phyloP scores from a whole-genome alignment of 257 asterid species.

The Datura wrightii region DNA sequence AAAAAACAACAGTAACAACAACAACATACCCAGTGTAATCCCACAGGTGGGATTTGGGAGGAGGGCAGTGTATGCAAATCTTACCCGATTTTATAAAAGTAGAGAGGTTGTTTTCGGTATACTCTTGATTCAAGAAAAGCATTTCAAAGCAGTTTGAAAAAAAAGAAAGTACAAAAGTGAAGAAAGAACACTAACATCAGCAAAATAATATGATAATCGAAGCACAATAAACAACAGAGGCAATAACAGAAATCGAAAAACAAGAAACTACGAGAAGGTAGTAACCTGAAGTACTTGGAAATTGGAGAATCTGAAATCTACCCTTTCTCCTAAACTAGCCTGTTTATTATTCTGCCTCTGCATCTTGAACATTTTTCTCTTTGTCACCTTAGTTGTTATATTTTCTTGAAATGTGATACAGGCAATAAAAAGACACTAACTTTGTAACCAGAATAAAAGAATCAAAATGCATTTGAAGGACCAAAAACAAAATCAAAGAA shows the following conservation, averaged over 20 bases:
- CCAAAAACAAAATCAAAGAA: conserved; percentile 41
- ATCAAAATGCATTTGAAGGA: conserved; percentile 36
- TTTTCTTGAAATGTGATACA: conserved; percentile 29
- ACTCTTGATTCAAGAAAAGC: too few species aligned
- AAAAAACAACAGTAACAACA: conserved; percentile 32
- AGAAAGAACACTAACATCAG: too few species aligned
- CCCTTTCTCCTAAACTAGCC: conserved; percentile 55
- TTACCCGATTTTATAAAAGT: too few species aligned
- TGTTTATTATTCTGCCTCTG: conserved; percentile 55
- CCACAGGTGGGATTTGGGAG: too few species aligned
- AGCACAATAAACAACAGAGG: too few species aligned
- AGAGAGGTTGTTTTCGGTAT: too few species aligned
- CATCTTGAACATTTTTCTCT: conserved; percentile 63
- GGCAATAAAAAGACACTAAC: neutral
- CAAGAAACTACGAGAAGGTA: too few species aligned
- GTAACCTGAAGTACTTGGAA: conserved; percentile 90
- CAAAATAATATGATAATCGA: too few species aligned
- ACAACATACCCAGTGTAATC: neutral
- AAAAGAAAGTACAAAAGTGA: too few species aligned
- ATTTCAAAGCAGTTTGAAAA: too few species aligned
- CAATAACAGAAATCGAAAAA: too few species aligned
- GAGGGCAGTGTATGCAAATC: too few species aligned
- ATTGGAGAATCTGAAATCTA: conserved; percentile 85
- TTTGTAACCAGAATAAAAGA: neutral
- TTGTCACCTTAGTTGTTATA: conserved; percentile 28